These are phyloP conservation scores for Fusarium pseudocircinatum DNA, from an alignment of 2,329 filamentous ascomycete species.

Conservation along the genomic window DNA sequence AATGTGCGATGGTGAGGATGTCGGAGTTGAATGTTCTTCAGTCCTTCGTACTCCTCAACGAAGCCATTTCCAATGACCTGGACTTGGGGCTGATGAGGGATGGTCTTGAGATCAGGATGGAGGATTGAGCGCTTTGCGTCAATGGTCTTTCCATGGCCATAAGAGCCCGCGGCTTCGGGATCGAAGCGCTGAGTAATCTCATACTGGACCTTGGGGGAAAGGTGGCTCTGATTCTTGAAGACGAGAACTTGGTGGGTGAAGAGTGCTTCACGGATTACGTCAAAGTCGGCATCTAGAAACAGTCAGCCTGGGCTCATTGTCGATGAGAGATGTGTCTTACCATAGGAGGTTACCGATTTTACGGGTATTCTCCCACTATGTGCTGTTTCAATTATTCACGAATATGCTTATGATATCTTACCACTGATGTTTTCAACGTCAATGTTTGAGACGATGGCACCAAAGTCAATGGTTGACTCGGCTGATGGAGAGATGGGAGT, in stretches of 20 bases:
- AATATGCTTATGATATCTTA: slow-evolving; percentile 49
- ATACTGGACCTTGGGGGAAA: slow-evolving; percentile 77
- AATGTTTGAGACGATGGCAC: slow-evolving; percentile 65
- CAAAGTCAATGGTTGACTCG: slow-evolving; percentile 64
- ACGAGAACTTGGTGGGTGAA: slow-evolving; percentile 76
- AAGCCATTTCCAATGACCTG: slow-evolving; percentile 83
- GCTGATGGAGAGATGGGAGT: slow-evolving; percentile 50
- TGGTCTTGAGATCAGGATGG: slow-evolving; percentile 82
- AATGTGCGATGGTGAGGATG: slow-evolving; percentile 84
- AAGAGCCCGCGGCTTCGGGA: slow-evolving; percentile 67
- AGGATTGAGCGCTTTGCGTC: slow-evolving; percentile 72
- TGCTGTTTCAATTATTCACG: slow-evolving; percentile 9
- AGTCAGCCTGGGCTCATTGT: slow-evolving; percentile 28
- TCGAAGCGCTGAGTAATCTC: slow-evolving; percentile 80
- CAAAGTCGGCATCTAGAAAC: slow-evolving; percentile 68
- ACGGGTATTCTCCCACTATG: slow-evolving; percentile 63
- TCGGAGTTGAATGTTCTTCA: slow-evolving; percentile 72
- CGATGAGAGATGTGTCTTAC: slow-evolving; percentile 49
- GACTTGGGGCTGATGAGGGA: slow-evolving; percentile 78
- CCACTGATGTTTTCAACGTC: slow-evolving; percentile 71
- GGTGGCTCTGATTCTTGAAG: slow-evolving; percentile 72
- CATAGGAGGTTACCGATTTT: slow-evolving; percentile 68
- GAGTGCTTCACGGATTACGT: slow-evolving; percentile 69
- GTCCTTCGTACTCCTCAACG: slow-evolving; percentile 74
- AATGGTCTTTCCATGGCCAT: slow-evolving; percentile 80